Percentiles rank a stretch among this genome's conserved stretches.
These are phyloP conservation scores for Sistotremastrum niveocremeum DNA, from an alignment of 768 basidiomycete species.

Conservation along the genomic window DNA sequence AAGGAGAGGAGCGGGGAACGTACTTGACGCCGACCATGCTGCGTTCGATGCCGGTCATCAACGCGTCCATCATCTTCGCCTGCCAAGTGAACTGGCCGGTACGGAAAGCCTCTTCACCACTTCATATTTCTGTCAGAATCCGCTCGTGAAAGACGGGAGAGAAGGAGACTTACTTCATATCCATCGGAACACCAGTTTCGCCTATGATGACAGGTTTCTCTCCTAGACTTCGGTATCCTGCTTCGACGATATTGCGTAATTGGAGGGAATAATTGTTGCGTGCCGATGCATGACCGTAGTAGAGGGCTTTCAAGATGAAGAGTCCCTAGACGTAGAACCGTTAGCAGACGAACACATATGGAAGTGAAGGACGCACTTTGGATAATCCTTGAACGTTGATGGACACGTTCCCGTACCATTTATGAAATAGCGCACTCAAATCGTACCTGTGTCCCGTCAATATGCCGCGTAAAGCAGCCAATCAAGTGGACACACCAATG, in stretches of 20 bases:
- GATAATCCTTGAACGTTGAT: constrained; percentile 92
- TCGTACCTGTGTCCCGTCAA: constrained; percentile 56
- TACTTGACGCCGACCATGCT: constrained; percentile 77
- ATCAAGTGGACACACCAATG: too few relatives aligned
- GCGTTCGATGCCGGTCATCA: constrained; percentile 71
- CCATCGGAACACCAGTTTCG: constrained; percentile 93
- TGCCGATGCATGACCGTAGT: constrained; percentile 77
- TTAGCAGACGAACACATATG: neutral
- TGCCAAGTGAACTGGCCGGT: constrained; percentile 75
- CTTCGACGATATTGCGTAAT: constrained; percentile 62
- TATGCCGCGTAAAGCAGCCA: too few relatives aligned
- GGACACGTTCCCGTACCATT: constrained; percentile 71
- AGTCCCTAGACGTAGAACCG: constrained; percentile 47
- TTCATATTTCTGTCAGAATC: constrained; percentile 27
- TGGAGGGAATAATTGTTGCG: constrained; percentile 76
- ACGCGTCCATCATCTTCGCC: constrained; percentile 84
- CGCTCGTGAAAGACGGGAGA: neutral
- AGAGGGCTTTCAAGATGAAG: constrained; percentile 67
- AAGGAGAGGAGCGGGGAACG: constrained; percentile 18
- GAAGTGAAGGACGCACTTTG: constrained; percentile 35
- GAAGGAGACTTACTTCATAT: constrained; percentile 65
- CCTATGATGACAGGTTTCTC: constrained; percentile 80
- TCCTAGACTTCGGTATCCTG: constrained; percentile 55
- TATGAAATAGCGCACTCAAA: constrained; percentile 73
- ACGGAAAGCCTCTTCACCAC: constrained; percentile 45